phyloP scores from a whole-genome alignment of 257 asterid genomes.

The Ocimum tenuiflorum region DNA sequence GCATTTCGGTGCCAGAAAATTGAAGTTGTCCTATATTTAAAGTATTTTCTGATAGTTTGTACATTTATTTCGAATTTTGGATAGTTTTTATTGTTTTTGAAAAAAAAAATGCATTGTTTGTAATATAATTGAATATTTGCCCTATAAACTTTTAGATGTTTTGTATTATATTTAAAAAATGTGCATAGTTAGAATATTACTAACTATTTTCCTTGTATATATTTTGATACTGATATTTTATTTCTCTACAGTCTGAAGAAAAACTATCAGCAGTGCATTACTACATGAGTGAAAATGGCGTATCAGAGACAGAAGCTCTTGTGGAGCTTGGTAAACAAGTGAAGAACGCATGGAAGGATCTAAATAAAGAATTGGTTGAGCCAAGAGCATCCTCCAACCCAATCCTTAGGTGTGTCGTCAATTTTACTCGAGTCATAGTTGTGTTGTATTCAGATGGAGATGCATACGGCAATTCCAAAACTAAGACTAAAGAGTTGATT shows the following conservation, averaged over 20 bases:
- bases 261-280: conserved; percentile 29
- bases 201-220: too few species aligned
- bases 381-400: background rate
- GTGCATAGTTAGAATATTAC: too few species aligned
- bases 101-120: too few species aligned
- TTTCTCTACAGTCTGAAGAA: conserved; percentile 7
- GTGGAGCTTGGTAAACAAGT: conserved; percentile 12
- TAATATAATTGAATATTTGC: too few species aligned
- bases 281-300: conserved; percentile 21
- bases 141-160: too few species aligned
- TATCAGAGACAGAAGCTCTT: conserved; percentile 15
- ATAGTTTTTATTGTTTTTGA: too few species aligned
- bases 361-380: conserved; percentile 18
- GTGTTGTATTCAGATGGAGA: conserved; percentile 17
- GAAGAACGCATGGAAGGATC: conserved; percentile 24
- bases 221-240: too few species aligned
- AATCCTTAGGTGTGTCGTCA: conserved; percentile 8
- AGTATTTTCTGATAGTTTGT: too few species aligned
- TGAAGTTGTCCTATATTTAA: too few species aligned
- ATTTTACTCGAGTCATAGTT: conserved; percentile 20
- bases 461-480: conserved; percentile 22
- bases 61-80: too few species aligned
- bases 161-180: too few species aligned
- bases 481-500: conserved; percentile 8
- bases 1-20: too few species aligned